Base-by-base conservation (phyloP, 768 basidiomycete species). In the Hericium coralloides region DNA sequence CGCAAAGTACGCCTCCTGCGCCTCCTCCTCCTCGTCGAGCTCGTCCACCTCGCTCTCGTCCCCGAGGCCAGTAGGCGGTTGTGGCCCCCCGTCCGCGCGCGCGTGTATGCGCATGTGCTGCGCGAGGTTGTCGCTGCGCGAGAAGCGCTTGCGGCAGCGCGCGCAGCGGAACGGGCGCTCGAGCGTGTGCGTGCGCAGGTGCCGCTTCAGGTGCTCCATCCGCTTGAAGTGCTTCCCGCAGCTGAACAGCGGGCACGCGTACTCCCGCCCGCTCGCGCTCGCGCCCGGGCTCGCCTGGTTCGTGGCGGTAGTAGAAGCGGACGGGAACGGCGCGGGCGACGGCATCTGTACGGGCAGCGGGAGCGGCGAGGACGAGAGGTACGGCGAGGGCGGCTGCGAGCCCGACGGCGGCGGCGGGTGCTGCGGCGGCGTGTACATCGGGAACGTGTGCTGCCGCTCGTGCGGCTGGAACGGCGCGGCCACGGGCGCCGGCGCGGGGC, bases 221-320 rank as follows among this genome's bases (percentile, higher is more conserved):
- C 93, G 83, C 77, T 92, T 94, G 81, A 95, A 95, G 62, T 87
- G 73, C 60, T 88, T 76, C 3, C 88, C 83, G 66, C 93, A 97
- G 14, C 89, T 88, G 68, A 81, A 85, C 2, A 92, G 77, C 18
- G 91, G 91, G 70, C 93, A 95, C 51, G 85, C 79, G 65, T 84
- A 94, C 3, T 83, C 84, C 66, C 85, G 85, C 54, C 56, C 58
- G 22, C 63, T 66, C 3, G 83, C 83, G 66, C 85, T 87, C 55
- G 59, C 58, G n/a, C 63, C 66, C 52, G 63, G 66, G 41, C 61
- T 65, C 53, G 63, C 66, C 43, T 61, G 43, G 43, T 49, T 55
- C 26, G 53, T 53, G 20, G 56, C 55, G 50, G 55, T 55, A 59
- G 25, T 55, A 43, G 61, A 62, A n/a, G 60, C 48, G 15, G 60